These are phyloP conservation scores for Penicillium decumbens DNA, from an alignment of 2,329 filamentous ascomycete genomes.

Conservation along the genomic window DNA sequence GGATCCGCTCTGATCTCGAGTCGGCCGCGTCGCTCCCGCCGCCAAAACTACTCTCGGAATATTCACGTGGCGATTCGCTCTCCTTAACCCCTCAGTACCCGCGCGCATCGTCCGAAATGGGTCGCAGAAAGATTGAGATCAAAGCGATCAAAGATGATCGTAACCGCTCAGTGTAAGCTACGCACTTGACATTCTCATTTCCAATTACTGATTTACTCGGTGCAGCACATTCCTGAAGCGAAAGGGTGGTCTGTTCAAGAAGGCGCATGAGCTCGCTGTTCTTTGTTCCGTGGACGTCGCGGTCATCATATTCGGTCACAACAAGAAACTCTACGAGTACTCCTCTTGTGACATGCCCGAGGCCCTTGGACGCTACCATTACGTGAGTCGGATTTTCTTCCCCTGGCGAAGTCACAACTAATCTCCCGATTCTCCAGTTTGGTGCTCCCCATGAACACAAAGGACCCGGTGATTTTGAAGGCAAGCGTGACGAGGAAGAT, in stretches of 20 bases:
- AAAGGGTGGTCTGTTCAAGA: slow-evolving; percentile 98
- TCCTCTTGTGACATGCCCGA: slow-evolving; percentile 92
- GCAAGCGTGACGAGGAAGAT: slow-evolving; percentile 67
- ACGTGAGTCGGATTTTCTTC: slow-evolving; percentile 57
- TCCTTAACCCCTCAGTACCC: background rate
- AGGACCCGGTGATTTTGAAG: slow-evolving; percentile 85
- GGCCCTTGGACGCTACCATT: slow-evolving; percentile 81
- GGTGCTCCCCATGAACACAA: slow-evolving; percentile 93
- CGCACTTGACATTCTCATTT: background rate
- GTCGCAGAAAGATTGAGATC: slow-evolving; percentile 98
- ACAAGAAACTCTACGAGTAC: slow-evolving; percentile 98
- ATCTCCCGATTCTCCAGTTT: slow-evolving; percentile 56
- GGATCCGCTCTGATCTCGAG: background rate
- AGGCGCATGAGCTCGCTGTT: slow-evolving; percentile 96
- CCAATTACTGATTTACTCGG: slow-evolving; percentile 3
- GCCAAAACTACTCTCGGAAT: background rate
- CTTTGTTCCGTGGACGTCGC: slow-evolving; percentile 98
- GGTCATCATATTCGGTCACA: slow-evolving; percentile 96
- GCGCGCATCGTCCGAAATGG: slow-evolving; percentile 56
- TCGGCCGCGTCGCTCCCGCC: background rate
- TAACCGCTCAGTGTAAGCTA: slow-evolving; percentile 88
- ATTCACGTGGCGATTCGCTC: background rate
- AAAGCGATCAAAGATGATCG: slow-evolving; percentile 98
- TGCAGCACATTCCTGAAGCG: slow-evolving; percentile 94
- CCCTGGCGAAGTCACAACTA: slow-evolving; percentile 4